Evolutionary conservation across 805 yeast species (phyloP).

Genomic region (Kuraishia floccosa): DNA sequence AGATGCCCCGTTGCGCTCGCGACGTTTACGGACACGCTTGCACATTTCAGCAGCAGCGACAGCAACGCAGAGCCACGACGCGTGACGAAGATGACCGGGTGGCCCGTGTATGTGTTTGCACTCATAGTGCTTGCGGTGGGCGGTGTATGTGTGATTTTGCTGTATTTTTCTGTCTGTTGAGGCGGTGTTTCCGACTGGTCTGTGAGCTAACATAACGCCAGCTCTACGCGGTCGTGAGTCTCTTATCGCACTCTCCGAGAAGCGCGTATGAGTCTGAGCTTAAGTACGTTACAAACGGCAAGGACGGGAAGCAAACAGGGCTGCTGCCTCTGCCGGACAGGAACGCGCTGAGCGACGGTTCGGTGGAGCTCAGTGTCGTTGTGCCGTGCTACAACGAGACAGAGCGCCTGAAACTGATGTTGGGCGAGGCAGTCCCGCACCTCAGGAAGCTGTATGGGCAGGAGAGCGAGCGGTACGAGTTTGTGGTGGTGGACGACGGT

Average conservation of each 20-base stretch:
- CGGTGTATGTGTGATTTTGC: too few species aligned
- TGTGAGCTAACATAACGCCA: too few species aligned
- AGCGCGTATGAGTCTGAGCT: constrained; percentile 39
- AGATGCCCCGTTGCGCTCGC: too few species aligned
- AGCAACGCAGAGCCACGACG: too few species aligned
- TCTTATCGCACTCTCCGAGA: constrained; percentile 56
- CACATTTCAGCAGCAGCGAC: too few species aligned
- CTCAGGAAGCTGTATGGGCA: constrained; percentile 23
- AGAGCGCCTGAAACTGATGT: constrained; percentile 55
- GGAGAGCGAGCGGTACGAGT: constrained; percentile 43
- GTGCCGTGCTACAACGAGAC: constrained; percentile 94
- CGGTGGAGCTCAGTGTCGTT: constrained; percentile 59
- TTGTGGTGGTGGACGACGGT: constrained; percentile 87
- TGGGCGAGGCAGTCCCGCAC: constrained; percentile 54
- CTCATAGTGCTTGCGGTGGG: too few species aligned
- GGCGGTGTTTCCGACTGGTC: too few species aligned
- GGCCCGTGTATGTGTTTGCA: too few species aligned
- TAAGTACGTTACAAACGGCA: constrained; percentile 35
- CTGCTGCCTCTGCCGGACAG: constrained; percentile 21
- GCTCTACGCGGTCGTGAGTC: background rate
- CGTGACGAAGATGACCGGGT: too few species aligned
- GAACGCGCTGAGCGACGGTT: constrained; percentile 20
- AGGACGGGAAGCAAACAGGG: constrained; percentile 4
- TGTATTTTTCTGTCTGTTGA: too few species aligned
- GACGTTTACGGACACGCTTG: too few species aligned